These are phyloP conservation scores for Euphorbia lathyris DNA, from an alignment of 345 rosid species.

Conservation along the genomic window DNA sequence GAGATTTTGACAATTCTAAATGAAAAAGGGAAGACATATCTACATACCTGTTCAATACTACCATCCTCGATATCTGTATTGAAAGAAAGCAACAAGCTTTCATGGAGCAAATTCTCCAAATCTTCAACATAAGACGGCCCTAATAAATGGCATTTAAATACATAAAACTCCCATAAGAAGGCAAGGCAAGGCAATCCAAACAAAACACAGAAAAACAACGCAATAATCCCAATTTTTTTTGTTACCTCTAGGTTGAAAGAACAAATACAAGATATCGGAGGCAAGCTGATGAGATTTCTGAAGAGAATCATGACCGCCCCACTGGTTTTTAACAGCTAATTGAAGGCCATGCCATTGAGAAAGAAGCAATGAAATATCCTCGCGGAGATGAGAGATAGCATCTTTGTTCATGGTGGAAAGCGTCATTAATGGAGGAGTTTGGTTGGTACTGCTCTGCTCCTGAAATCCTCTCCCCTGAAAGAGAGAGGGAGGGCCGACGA, in stretches of 20 bases:
- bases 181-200: too few species aligned
- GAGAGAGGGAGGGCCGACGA: neutral
- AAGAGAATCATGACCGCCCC: conserved; percentile 77
- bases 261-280: conserved; percentile 45
- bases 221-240: neutral
- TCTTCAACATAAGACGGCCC: conserved; percentile 53
- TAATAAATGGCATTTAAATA: conserved; percentile 13
- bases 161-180: neutral
- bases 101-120: conserved; percentile 68
- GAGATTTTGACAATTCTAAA: too few species aligned
- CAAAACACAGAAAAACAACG: neutral
- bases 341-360: conserved; percentile 76
- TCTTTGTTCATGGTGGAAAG: conserved; percentile 7
- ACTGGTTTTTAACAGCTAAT: conserved; percentile 66
- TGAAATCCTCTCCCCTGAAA: neutral
- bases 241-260: conserved; percentile 48
- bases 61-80: conserved; percentile 90
- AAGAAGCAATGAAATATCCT: conserved; percentile 44
- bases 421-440: conserved; percentile 17
- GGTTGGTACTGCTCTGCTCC: neutral
- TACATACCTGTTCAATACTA: conserved; percentile 68
- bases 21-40: too few species aligned
- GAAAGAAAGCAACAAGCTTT: conserved; percentile 66
- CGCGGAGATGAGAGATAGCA: conserved; percentile 30
- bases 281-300: conserved; percentile 46